Base-by-base conservation (phyloP, 805 yeast genomes). In the Wilhelminamyces savonicus region DNA sequence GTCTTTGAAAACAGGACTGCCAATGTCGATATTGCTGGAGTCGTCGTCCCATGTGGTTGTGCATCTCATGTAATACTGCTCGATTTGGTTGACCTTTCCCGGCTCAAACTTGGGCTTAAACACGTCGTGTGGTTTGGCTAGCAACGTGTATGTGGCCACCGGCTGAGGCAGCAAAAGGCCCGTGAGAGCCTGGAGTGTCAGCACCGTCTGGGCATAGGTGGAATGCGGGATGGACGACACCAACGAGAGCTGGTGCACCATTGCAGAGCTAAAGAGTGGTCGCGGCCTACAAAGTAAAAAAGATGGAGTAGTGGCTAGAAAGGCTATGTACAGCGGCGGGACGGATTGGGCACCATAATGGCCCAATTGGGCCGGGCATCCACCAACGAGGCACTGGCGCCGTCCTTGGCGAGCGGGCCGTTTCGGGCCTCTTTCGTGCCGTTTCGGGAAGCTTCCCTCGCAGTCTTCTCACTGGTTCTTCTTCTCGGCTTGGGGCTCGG, bases 81-180 rank as follows among this genome's bases (percentile, higher is more conserved):
- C 79, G 12, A 70, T 69, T 44, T 74, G 80, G 40, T 68, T 69
- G 34, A 71, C 65, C 44, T 73, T 74, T 2, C 78, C 78, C 1
- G 76, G 71, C 39, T 63, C 69, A 29, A 63, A 59, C 39, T 72
- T 73, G 13, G 79, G 79, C 28, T 58, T 61, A 56, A 69, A 74
- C 15, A 68, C 66, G 37, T 63, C 61, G 44, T 61, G 62, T 2
- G 80, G 79, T 39, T 59, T 67, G 24, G 75, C 52, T 8, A 70
- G 50, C 13, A 72, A 56, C 4, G 76, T 63, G 43, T 74, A 76
- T 3, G 70, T 65, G 13, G 71, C 47, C 14, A 71, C 54, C 4
- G 50, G 50, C 37, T 62, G 69, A 1, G 76, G 74, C 2, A 48
- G 41, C 36, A 62, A 56, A 23, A 59, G 40, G 4, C 79, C 79